Evolutionary conservation across 1,284 basidiomycete genomes (phyloP), one percentile per base, ranked within the genome.

Genomic region (Peniophora sp.): DNA sequence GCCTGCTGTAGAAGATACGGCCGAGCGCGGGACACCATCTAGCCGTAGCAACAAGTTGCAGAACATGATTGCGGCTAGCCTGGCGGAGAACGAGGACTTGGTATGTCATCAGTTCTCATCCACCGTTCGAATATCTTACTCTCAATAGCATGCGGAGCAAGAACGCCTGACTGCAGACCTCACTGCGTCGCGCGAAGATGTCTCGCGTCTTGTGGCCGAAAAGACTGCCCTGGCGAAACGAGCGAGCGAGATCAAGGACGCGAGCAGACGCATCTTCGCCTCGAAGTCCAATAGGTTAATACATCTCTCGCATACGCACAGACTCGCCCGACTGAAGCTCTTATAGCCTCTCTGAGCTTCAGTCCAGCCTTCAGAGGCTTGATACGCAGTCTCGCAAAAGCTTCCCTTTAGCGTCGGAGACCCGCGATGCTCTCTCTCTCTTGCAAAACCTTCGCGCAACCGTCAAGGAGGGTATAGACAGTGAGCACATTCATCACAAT

Each of bases 311-410:
- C 37, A 8, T 41, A 8, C n/a, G 6, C 37, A 17, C 6, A 8
- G 15, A 8, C 5, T 41, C 37, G 18, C n/a, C n/a, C n/a, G 15
- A 41, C 15, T n/a, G 8, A 15, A 8, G 8, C 6, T 41, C 8
- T 12, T 22, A 20, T 39, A 57, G 56, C 37, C 49, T 57, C 8
- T 22, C 48, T 5, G 55, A 53, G 43, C 49, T 57, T 39, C 34
- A 49, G 17, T 34, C 45, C 32, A 47, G 44, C 17, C 48, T 56
- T 27, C n/a, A 23, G n/a, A 39, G 37, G 37, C 56, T 69, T 12
- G 68, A 66, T 49, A 37, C 57, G 1, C 64, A 62, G 51, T 65
- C 67, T 1, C 56, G 61, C 14, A 50, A 58, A 9, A 58, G 60
- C 0, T 66, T 68, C 48, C 54, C 54, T 12, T 55, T 61, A 15